phyloP scores from a whole-genome alignment of 371 early-diverging fungal species.

The Chytridium lagenaria region DNA sequence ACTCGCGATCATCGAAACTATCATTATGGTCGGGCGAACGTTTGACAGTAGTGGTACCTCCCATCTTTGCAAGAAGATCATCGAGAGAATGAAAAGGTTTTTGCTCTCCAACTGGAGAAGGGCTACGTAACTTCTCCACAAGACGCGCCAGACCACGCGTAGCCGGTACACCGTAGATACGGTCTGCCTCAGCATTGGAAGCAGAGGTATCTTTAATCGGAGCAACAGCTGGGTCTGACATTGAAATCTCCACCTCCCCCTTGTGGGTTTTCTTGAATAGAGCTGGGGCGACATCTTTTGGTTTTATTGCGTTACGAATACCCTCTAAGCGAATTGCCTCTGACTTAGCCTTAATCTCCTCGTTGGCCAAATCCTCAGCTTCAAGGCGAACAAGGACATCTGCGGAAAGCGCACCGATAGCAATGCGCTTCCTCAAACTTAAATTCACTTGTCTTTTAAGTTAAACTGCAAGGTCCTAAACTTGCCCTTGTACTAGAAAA shows the following conservation, averaged over 20 bases:
- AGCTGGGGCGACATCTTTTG: conserved; percentile 59
- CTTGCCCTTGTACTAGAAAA: conserved; percentile 70
- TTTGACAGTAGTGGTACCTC: neutral
- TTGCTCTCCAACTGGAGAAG: neutral
- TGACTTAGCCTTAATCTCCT: conserved; percentile 67
- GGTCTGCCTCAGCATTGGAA: too few relatives aligned
- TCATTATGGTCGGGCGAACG: neutral
- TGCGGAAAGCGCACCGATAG: conserved; percentile 67
- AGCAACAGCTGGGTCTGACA: neutral
- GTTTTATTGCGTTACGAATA: conserved; percentile 67
- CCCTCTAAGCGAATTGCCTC: conserved; percentile 67
- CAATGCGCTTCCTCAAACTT: conserved; percentile 67
- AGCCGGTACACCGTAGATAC: neutral
- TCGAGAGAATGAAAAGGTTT: conserved; percentile 20
- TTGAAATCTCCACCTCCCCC: conserved; percentile 63
- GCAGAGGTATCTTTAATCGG: neutral
- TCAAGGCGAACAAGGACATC: conserved; percentile 72
- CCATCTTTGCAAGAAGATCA: conserved; percentile 32
- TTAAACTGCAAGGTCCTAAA: conserved; percentile 76
- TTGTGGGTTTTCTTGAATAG: conserved; percentile 73
- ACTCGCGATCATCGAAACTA: neutral
- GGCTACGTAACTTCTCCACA: neutral
- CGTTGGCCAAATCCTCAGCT: conserved; percentile 79
- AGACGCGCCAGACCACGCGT: neutral
- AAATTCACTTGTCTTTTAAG: conserved; percentile 76